These are phyloP conservation scores for Coniochaeta sp. DNA, from an alignment of 2,329 filamentous ascomycete genomes.

Conservation along the genomic window DNA sequence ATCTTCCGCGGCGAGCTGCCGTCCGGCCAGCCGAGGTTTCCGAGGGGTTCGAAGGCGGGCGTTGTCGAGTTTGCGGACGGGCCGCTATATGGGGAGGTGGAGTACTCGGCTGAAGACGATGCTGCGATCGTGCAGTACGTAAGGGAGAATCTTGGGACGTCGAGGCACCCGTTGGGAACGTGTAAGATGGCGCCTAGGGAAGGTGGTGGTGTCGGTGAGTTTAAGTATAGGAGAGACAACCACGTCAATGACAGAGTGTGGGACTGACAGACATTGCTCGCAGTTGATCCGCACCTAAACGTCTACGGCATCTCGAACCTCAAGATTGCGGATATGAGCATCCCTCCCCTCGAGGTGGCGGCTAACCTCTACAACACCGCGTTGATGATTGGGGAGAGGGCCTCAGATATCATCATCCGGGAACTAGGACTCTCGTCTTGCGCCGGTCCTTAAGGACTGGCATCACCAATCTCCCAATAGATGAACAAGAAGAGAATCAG, in stretches of 20 bases:
- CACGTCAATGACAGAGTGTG: too few species aligned
- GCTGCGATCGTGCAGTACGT: conserved; percentile 34
- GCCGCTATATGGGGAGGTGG: conserved; percentile 27
- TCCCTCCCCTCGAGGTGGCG: conserved; percentile 27
- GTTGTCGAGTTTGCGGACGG: conserved; percentile 18
- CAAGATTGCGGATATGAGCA: conserved; percentile 28
- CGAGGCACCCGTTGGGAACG: conserved; percentile 34
- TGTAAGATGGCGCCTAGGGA: conserved; percentile 33
- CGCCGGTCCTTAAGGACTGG: too few species aligned
- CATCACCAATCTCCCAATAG: too few species aligned
- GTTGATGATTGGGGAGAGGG: conserved; percentile 32
- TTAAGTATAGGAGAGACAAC: too few species aligned
- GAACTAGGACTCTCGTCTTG: not conserved
- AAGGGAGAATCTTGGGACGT: conserved; percentile 25
- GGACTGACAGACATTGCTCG: too few species aligned
- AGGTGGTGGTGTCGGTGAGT: conserved; percentile 27
- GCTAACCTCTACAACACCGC: conserved; percentile 35
- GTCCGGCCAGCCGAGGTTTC: conserved; percentile 36
- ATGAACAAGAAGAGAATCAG: too few species aligned
- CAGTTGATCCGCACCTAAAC: conserved; percentile 27
- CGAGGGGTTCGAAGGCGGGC: conserved; percentile 30
- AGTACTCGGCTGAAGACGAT: conserved; percentile 39
- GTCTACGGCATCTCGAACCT: conserved; percentile 33
- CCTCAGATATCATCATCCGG: conserved; percentile 20
- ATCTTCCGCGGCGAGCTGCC: conserved; percentile 41